phyloP scores from a whole-genome alignment of 2,329 filamentous ascomycete species.

The Metarhizium humberi region DNA sequence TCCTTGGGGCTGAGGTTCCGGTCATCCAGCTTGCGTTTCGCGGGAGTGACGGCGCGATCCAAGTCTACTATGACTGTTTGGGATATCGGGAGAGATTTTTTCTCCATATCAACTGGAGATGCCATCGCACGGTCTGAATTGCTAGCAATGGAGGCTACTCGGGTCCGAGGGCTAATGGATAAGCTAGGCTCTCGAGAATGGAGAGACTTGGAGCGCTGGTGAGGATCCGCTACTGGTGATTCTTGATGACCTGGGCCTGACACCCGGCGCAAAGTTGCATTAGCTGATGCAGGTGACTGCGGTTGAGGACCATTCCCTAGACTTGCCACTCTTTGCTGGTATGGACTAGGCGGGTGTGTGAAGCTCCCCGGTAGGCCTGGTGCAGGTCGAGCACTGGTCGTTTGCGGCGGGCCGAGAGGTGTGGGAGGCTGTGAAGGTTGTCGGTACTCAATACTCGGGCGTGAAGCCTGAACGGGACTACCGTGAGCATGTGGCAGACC shows the following conservation, averaged over 20 bases:
- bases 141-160: slow-evolving; percentile 43
- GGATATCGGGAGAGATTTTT: slow-evolving; percentile 11
- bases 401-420: slow-evolving; percentile 41
- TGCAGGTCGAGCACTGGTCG: slow-evolving; percentile 22
- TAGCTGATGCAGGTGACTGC: slow-evolving; percentile 18
- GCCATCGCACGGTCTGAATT: slow-evolving; percentile 23
- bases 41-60: slow-evolving; percentile 25
- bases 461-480: slow-evolving; percentile 40
- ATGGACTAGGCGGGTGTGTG: slow-evolving; percentile 48
- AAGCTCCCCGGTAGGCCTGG: slow-evolving; percentile 33
- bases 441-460: slow-evolving; percentile 32
- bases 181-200: slow-evolving; percentile 60
- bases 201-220: slow-evolving; percentile 41
- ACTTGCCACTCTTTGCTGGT: slow-evolving; percentile 39
- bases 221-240: slow-evolving; percentile 28
- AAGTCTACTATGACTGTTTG: slow-evolving; percentile 20
- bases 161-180: slow-evolving; percentile 73
- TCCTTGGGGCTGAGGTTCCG: slow-evolving; percentile 38
- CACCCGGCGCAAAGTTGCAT: slow-evolving; percentile 19
- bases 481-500: slow-evolving; percentile 40
- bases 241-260: slow-evolving; percentile 33
- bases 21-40: slow-evolving; percentile 31
- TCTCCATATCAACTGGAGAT: slow-evolving; percentile 16
- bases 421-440: slow-evolving; percentile 46
- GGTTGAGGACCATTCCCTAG: slow-evolving; percentile 21